Conservation (phyloP, 805 yeast genomes). For the Ogataea allantospora region DNA sequence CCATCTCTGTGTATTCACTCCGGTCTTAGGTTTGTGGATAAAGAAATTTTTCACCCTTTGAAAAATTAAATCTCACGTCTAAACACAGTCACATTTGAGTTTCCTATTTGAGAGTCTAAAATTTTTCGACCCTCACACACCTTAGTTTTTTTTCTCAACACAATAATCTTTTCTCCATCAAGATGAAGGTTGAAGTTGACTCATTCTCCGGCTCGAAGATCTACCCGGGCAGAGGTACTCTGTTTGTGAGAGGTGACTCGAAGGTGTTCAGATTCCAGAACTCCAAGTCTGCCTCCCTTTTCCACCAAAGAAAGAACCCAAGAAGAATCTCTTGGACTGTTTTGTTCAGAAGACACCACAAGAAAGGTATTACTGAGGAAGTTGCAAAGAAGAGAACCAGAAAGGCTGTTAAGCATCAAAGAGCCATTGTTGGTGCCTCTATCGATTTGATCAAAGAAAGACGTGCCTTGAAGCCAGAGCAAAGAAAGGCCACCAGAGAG, state of each 20-base stretch:
- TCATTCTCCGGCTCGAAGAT: slow-evolving; percentile 99
- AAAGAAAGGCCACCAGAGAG: slow-evolving; percentile 96
- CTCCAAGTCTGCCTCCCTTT: slow-evolving; percentile 95
- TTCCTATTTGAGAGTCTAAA: slow-evolving; percentile 3
- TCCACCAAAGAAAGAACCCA: slow-evolving; percentile 99
- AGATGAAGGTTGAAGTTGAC: slow-evolving; percentile 99
- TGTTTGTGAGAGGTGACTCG: slow-evolving; percentile 99
- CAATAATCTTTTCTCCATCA: slow-evolving; percentile 23
- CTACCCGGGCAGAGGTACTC: slow-evolving; percentile 99
- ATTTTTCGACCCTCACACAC: slow-evolving; percentile 11
- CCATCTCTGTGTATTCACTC: slow-evolving; percentile 99
- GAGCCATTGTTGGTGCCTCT: slow-evolving; percentile 99
- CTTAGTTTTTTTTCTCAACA: slow-evolving; percentile 8
- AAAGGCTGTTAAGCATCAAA: slow-evolving; percentile 97
- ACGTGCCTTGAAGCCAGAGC: slow-evolving; percentile 94
- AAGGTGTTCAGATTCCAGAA: slow-evolving; percentile 99
- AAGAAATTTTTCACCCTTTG: slow-evolving; percentile 1
- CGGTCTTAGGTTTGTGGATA: slow-evolving; percentile 57
- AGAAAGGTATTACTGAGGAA: slow-evolving; percentile 99
- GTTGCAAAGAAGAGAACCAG: slow-evolving; percentile 94
- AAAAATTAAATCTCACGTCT: not conserved
- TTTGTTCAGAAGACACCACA: slow-evolving; percentile 99
- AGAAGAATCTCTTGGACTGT: slow-evolving; percentile 99
- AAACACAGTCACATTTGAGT: slow-evolving; percentile 8
- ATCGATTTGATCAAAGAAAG: slow-evolving; percentile 97